A percentile compares a stretch with the other conserved stretches of the same genome.
These are phyloP conservation scores for Populus simonii DNA, from an alignment of 345 rosid genomes.

Conservation along the genomic window DNA sequence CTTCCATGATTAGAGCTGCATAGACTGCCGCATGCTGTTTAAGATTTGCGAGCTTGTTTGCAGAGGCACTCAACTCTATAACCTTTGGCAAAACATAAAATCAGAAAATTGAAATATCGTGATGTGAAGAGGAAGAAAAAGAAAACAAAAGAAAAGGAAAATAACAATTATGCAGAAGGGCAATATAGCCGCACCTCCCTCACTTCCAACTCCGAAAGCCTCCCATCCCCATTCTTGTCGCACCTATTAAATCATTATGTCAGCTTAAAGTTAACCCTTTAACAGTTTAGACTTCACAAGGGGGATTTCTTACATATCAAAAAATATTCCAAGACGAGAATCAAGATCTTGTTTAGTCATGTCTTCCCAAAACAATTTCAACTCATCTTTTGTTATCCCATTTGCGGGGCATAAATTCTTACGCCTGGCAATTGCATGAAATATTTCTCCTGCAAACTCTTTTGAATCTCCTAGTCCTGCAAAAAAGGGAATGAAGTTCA, in stretches of 20 bases:
- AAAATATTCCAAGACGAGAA: conserved; percentile 83
- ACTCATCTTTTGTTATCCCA: conserved; percentile 65
- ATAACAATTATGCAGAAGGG: neutral
- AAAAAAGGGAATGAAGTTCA: neutral
- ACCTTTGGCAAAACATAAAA: conserved; percentile 36
- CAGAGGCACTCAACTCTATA: conserved; percentile 80
- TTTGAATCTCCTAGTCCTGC: conserved; percentile 85
- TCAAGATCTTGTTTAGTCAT: conserved; percentile 76
- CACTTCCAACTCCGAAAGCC: conserved; percentile 80
- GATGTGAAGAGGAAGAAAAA: neutral
- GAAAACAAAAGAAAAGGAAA: neutral
- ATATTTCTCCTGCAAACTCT: conserved; percentile 79
- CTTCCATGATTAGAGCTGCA: conserved; percentile 91
- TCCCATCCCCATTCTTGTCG: conserved; percentile 95
- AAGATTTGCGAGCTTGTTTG: conserved; percentile 71
- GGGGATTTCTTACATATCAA: conserved; percentile 65
- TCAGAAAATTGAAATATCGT: neutral
- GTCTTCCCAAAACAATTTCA: conserved; percentile 82
- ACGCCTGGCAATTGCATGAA: conserved; percentile 74
- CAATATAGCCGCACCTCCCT: conserved; percentile 50
- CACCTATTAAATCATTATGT: conserved; percentile 49
- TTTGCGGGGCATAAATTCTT: conserved; percentile 41
- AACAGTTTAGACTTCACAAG: neutral
- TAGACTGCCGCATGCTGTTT: conserved; percentile 67
- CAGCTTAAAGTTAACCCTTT: neutral